A percentile compares a stretch with the other conserved stretches of the same genome.
These are phyloP conservation scores for Wickerhamomyces sp. DNA, from an alignment of 1,139 yeast genomes.

Conservation along the genomic window DNA sequence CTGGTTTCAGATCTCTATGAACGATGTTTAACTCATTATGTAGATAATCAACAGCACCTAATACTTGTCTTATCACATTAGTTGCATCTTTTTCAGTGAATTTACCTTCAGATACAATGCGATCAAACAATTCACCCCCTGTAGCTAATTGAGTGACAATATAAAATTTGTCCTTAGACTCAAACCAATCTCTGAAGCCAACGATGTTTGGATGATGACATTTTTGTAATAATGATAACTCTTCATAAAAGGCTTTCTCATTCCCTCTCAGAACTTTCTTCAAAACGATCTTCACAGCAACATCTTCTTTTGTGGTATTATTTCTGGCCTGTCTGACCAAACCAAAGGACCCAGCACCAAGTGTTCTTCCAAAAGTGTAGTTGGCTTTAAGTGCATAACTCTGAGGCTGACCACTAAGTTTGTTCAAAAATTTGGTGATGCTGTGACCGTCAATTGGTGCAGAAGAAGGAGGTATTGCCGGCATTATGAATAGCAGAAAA, in stretches of 20 bases:
- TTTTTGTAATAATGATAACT: slow-evolving; percentile 59
- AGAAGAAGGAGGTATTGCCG: slow-evolving; percentile 8
- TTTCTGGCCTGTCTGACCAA: slow-evolving; percentile 76
- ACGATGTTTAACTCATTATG: slow-evolving; percentile 67
- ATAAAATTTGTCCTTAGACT: slow-evolving; percentile 71
- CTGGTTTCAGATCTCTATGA: slow-evolving; percentile 90
- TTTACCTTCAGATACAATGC: slow-evolving; percentile 70
- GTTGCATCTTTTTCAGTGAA: slow-evolving; percentile 87
- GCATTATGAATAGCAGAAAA: too few species aligned
- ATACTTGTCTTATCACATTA: slow-evolving; percentile 58
- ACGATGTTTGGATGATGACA: slow-evolving; percentile 80
- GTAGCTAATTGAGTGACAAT: slow-evolving; percentile 75
- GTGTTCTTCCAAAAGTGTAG: slow-evolving; percentile 70
- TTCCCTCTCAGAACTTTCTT: slow-evolving; percentile 79
- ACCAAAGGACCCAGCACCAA: slow-evolving; percentile 93
- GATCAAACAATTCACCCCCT: slow-evolving; percentile 88
- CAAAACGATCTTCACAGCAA: slow-evolving; percentile 80
- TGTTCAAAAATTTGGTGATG: slow-evolving; percentile 35
- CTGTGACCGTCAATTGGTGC: slow-evolving; percentile 24
- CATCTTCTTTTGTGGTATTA: slow-evolving; percentile 57
- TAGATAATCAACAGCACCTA: slow-evolving; percentile 70
- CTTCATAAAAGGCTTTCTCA: slow-evolving; percentile 69
- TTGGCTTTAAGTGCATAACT: slow-evolving; percentile 59
- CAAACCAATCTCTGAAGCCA: slow-evolving; percentile 84
- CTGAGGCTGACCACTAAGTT: slow-evolving; percentile 69